phyloP scores from a whole-genome alignment of 129 eudicot genomes.

The Sambucus nigra region DNA sequence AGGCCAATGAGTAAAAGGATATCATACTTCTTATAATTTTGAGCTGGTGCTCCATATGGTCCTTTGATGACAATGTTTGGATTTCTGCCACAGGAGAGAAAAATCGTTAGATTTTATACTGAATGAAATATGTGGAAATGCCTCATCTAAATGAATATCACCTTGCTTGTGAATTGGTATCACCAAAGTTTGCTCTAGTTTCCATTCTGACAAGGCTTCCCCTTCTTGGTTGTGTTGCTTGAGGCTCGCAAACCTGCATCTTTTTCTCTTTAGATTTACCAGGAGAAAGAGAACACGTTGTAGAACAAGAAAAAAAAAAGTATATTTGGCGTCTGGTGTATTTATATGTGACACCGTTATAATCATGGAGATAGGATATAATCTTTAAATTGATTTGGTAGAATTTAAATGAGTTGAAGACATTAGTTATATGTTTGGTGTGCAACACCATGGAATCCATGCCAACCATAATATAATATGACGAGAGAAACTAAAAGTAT shows the following conservation, averaged over 20 bases:
- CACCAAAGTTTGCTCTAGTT: slow-evolving; percentile 17
- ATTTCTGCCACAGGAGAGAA: slow-evolving; percentile 30
- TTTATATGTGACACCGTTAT: too few relatives aligned
- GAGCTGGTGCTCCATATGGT: slow-evolving; percentile 94
- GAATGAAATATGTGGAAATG: neutral
- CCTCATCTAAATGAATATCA: slow-evolving; percentile 12
- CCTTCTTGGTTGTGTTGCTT: slow-evolving; percentile 13
- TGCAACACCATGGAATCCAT: too few relatives aligned
- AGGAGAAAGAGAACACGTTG: too few relatives aligned
- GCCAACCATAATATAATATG: too few relatives aligned
- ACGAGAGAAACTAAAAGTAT: too few relatives aligned
- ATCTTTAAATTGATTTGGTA: too few relatives aligned
- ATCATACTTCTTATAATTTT: slow-evolving; percentile 56
- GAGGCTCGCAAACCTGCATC: slow-evolving; percentile 34
- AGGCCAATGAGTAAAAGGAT: slow-evolving; percentile 70
- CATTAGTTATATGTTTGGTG: too few relatives aligned
- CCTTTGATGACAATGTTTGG: slow-evolving; percentile 73
- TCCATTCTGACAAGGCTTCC: slow-evolving; percentile 47
- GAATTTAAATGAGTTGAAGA: too few relatives aligned
- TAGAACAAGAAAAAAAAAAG: too few relatives aligned
- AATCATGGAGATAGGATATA: too few relatives aligned
- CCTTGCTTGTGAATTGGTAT: slow-evolving; percentile 26
- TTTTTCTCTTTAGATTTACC: too few relatives aligned
- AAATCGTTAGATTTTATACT: slow-evolving; percentile 1
- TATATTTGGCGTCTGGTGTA: too few relatives aligned